Evolutionary conservation across 176 grass and related monocot species (phyloP).

Genomic region (Miscanthus lutarioriparius): DNA sequence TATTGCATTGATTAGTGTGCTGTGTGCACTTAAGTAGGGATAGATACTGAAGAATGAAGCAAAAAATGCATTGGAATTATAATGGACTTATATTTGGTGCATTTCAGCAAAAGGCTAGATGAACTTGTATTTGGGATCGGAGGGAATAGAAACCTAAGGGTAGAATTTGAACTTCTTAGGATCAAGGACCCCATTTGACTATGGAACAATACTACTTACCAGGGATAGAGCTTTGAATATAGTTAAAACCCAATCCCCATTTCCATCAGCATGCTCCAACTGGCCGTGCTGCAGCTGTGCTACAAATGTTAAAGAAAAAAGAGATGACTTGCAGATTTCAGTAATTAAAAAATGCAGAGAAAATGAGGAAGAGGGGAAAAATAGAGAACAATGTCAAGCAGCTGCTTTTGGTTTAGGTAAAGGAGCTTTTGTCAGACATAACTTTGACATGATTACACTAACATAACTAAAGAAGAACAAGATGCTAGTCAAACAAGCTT

Average conservation of each 20-base stretch:
- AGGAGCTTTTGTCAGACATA: conserved; percentile 12
- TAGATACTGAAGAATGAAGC: not conserved
- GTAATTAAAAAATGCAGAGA: not conserved
- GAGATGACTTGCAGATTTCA: conserved; percentile 22
- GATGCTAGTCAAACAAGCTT: not conserved
- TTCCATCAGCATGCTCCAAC: conserved; percentile 92
- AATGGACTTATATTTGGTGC: not conserved
- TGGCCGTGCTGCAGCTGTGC: conserved; percentile 84
- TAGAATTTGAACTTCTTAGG: conserved; percentile 18
- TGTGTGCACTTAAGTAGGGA: not conserved
- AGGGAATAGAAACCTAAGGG: not conserved
- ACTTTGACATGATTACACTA: conserved; percentile 1
- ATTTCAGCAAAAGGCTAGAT: not conserved
- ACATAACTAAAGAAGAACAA: conserved; percentile 15
- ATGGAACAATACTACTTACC: conserved; percentile 53
- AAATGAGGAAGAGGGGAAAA: not conserved
- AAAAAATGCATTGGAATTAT: not conserved
- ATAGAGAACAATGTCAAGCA: not conserved
- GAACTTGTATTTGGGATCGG: not conserved
- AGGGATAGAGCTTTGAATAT: conserved; percentile 92
- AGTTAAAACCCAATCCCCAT: conserved; percentile 98
- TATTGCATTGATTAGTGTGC: not conserved
- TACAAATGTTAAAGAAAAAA: conserved; percentile 41
- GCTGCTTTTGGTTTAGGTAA: not conserved
- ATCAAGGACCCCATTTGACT: conserved; percentile 3